Conservation (phyloP, 106 monocot genomes). For the Vanilla planifolia region DNA sequence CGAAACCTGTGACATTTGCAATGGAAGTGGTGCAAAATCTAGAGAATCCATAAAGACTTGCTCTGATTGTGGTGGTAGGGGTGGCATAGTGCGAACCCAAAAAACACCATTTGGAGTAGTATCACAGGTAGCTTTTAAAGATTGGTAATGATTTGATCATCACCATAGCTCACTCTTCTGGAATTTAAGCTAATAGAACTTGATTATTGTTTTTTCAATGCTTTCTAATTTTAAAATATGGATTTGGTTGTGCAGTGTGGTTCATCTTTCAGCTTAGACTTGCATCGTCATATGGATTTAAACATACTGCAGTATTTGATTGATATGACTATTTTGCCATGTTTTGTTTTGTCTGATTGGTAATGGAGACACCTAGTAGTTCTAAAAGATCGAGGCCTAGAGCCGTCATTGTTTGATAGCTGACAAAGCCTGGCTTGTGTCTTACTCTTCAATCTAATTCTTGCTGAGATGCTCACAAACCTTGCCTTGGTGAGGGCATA, state of each 20-base stretch:
- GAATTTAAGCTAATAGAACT: not conserved
- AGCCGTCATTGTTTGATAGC: not conserved
- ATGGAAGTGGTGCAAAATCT: conserved; percentile 83
- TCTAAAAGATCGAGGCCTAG: not conserved
- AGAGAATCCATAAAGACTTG: conserved; percentile 60
- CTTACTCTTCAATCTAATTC: not conserved
- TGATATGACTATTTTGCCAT: not conserved
- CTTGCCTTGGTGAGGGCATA: not conserved
- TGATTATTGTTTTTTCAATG: not conserved
- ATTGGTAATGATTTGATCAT: not conserved
- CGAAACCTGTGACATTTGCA: conserved; percentile 73
- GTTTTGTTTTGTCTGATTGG: not conserved
- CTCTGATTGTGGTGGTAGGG: conserved; percentile 73
- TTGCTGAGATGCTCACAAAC: not conserved
- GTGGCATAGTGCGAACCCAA: conserved; percentile 63
- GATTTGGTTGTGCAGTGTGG: not conserved
- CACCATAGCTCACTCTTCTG: not conserved
- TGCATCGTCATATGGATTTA: not conserved
- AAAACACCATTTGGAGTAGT: conserved; percentile 88
- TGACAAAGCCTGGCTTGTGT: not conserved
- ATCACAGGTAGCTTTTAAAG: conserved; percentile 57
- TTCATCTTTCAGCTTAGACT: not conserved
- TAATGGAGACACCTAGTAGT: not conserved
- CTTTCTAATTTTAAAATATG: conserved; percentile 1
- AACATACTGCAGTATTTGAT: not conserved